phyloP scores from a whole-genome alignment of 371 early-diverging fungal species.

The Neoconidiobolus thromboides region DNA sequence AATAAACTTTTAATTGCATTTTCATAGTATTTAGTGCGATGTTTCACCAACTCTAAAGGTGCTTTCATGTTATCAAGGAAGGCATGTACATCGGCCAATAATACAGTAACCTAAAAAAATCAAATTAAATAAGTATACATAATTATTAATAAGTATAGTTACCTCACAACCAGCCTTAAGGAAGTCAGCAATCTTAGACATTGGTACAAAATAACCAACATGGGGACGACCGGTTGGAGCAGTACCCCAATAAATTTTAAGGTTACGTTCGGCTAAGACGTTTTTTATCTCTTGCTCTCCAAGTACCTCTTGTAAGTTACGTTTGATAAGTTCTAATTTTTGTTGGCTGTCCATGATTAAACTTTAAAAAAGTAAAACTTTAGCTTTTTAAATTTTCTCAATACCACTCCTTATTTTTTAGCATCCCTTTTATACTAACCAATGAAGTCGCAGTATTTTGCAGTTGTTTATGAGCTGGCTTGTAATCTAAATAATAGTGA shows the following conservation, averaged over 20 bases:
- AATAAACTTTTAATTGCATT: constrained; percentile 83
- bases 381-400: too few relatives aligned
- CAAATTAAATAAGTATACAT: background rate
- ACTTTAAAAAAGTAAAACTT: too few relatives aligned
- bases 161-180: constrained; percentile 81
- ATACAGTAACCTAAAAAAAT: constrained; percentile 59
- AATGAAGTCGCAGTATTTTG: too few relatives aligned
- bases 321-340: constrained; percentile 76
- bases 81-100: constrained; percentile 98
- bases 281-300: constrained; percentile 78
- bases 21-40: constrained; percentile 92
- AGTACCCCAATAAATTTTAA: constrained; percentile 98
- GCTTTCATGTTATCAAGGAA: constrained; percentile 99
- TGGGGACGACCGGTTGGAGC: constrained; percentile 98
- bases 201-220: constrained; percentile 96
- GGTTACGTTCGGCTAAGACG: constrained; percentile 71
- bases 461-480: too few relatives aligned
- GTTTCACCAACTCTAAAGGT: constrained; percentile 78
- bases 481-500: too few relatives aligned
- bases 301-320: constrained; percentile 95
- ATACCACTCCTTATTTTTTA: too few relatives aligned
- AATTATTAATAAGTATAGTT: constrained; percentile 1
- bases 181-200: constrained; percentile 97
- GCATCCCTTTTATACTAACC: too few relatives aligned
- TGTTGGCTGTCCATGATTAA: constrained; percentile 18